Evolutionary conservation across 2,329 filamentous ascomycete genomes (phyloP), one percentile per base, ranked within the genome.

Genomic region (Pseudogymnoascus sp.): DNA sequence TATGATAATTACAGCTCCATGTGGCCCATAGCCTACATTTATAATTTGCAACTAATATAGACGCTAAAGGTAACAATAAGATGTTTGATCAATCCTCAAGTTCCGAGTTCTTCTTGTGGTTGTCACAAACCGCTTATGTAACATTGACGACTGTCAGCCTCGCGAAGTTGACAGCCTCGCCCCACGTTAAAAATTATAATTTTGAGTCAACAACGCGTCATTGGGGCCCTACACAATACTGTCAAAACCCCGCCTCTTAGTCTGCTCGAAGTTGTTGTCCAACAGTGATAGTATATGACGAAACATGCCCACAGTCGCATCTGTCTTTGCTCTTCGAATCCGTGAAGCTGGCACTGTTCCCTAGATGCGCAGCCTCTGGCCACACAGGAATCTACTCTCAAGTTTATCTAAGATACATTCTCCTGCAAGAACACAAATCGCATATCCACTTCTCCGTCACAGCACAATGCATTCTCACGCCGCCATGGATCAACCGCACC

Each of bases 131-230:
- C 10, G 47, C 47, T 54, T 54, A 54, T 35, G 47, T 54, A 54
- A 54, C 47, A 33, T 17, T 7, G 29, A 7, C 13, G 3, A 6
- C 5, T 33, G 29, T 54, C 47, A 54, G 47, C 47, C 47, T 54
- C n/a, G 47, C 47, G n/a, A 54, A 54, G 47, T 4, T 4, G n/a
- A 54, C 47, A 54, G 47, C 47, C 47, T 54, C 47, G 47, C 29
- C 47, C 47, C 47, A 54, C 47, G 29, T 54, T 17, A 29, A 54
- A 54, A 54, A 54, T 54, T 54, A 54, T 54, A 54, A 54, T 54
- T 54, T 54, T 54, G 47, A 54, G 47, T 54, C 47, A 54, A 54
- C 47, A 54, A 33, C 26, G 47, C 47, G 47, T 54, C 47, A 54
- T 54, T 54, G 47, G 47, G 33, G 8, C 47, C 29, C 47, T 3